phyloP scores from a whole-genome alignment of 164 flowering plant genomes.

The Malania oleifera region DNA sequence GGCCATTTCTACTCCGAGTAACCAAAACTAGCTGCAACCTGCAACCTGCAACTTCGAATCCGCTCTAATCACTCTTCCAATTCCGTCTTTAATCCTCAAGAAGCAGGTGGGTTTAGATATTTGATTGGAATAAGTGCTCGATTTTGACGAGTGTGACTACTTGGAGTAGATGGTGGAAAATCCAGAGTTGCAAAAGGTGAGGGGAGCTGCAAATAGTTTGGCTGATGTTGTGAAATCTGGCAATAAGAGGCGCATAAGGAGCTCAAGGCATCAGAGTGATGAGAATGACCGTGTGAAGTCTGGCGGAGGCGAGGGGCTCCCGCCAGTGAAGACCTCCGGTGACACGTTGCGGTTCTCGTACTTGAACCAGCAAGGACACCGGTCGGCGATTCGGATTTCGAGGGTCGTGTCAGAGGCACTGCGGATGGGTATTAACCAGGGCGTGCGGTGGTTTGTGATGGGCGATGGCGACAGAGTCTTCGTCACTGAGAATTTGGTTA shows the following conservation, averaged over 20 bases:
- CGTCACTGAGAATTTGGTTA: constrained; percentile 49
- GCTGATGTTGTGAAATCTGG: constrained; percentile 28
- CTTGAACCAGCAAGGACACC: constrained; percentile 52
- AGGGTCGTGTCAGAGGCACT: constrained; percentile 53
- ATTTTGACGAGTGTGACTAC: constrained; percentile 79
- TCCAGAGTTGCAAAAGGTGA: constrained; percentile 37
- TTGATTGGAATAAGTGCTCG: not conserved
- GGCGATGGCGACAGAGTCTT: constrained; percentile 80
- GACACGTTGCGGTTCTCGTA: constrained; percentile 46
- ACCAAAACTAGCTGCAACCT: too few species aligned
- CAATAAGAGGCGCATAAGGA: constrained; percentile 36
- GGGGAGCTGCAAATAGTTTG: constrained; percentile 43
- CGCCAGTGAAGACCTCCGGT: constrained; percentile 46
- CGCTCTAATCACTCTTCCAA: too few species aligned
- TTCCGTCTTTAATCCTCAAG: too few species aligned
- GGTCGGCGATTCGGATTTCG: constrained; percentile 65
- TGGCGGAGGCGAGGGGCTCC: constrained; percentile 18
- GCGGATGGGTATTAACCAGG: constrained; percentile 30
- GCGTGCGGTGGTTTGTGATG: constrained; percentile 71
- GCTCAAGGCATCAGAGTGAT: constrained; percentile 43
- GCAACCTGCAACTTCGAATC: too few species aligned
- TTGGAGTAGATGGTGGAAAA: constrained; percentile 67
- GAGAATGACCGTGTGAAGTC: constrained; percentile 27
- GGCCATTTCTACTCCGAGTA: too few species aligned
- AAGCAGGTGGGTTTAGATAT: not conserved